Conservation (phyloP, 805 yeast genomes). For the Diddensiella caesifluorescens region DNA sequence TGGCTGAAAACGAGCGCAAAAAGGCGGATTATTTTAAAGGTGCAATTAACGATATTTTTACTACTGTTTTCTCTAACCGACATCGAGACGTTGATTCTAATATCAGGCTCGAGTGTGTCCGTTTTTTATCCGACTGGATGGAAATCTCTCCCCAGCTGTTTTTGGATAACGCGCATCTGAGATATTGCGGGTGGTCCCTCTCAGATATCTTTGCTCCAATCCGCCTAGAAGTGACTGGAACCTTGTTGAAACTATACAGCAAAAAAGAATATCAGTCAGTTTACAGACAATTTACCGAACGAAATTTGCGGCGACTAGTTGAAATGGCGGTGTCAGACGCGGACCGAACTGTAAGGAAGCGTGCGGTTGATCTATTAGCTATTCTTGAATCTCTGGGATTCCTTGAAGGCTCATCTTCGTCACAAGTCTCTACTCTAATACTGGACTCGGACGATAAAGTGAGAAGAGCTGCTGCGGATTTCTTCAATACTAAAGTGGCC, state of each 20-base stretch:
- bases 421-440: conserved; percentile 39
- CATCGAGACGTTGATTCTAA: conserved; percentile 72
- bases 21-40: conserved; percentile 27
- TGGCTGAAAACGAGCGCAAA: conserved; percentile 23
- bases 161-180: conserved; percentile 60
- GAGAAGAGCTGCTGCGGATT: conserved; percentile 48
- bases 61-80: conserved; percentile 64
- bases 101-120: conserved; percentile 67
- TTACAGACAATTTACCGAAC: conserved; percentile 70
- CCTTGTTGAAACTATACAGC: conserved; percentile 46
- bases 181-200: conserved; percentile 79
- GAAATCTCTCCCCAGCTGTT: conserved; percentile 63
- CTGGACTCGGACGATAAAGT: conserved; percentile 33
- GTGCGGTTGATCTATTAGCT: conserved; percentile 47
- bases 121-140: conserved; percentile 65
- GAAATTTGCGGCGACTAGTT: conserved; percentile 60
- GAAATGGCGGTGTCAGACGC: conserved; percentile 56
- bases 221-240: conserved; percentile 57
- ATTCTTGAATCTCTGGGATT: conserved; percentile 58
- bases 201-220: conserved; percentile 64
- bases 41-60: conserved; percentile 59
- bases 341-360: conserved; percentile 49
- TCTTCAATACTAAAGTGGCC: conserved; percentile 28
- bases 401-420: conserved; percentile 52
- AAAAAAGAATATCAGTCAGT: conserved; percentile 49